phyloP scores from a whole-genome alignment of 1,284 basidiomycete genomes.

The Amylostereum areolatum region DNA sequence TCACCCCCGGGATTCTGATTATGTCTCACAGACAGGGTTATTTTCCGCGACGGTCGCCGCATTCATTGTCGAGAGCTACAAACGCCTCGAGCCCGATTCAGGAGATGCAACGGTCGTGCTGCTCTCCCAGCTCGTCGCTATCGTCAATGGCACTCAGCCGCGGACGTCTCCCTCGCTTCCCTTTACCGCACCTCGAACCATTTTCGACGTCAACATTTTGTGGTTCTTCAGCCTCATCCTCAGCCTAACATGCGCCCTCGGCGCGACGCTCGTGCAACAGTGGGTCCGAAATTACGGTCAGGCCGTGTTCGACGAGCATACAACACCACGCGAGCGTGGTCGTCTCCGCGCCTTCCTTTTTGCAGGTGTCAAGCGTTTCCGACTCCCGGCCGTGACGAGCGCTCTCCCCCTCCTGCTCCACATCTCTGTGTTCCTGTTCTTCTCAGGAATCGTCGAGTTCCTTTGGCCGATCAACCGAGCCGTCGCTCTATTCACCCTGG shows the following conservation, averaged over 20 bases:
- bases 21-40: slow-evolving; percentile 25
- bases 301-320: slow-evolving; percentile 5
- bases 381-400: too few species aligned
- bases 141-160: background rate
- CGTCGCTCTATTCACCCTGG: too few species aligned
- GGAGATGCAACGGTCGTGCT: too few species aligned
- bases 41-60: slow-evolving; percentile 40
- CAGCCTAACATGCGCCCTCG: background rate
- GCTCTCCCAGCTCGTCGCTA: background rate
- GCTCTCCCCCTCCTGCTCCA: too few species aligned
- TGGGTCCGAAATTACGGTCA: background rate
- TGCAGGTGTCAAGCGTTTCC: too few species aligned
- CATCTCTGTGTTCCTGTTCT: too few species aligned
- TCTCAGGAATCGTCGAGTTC: too few species aligned
- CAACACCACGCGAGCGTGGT: background rate
- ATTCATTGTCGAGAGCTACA: slow-evolving; percentile 16
- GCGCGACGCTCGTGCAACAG: background rate
- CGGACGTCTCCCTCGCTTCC: background rate
- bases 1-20: too few species aligned
- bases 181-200: slow-evolving; percentile 2
- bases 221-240: background rate
- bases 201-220: slow-evolving; percentile 7
- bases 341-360: too few species aligned
- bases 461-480: too few species aligned
- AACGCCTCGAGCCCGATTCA: too few species aligned